A percentile compares a stretch with the other conserved stretches of the same genome.
Evolutionary conservation across 495 filamentous ascomycete genomes (phyloP).

Genomic region (Rusavskia elegans): DNA sequence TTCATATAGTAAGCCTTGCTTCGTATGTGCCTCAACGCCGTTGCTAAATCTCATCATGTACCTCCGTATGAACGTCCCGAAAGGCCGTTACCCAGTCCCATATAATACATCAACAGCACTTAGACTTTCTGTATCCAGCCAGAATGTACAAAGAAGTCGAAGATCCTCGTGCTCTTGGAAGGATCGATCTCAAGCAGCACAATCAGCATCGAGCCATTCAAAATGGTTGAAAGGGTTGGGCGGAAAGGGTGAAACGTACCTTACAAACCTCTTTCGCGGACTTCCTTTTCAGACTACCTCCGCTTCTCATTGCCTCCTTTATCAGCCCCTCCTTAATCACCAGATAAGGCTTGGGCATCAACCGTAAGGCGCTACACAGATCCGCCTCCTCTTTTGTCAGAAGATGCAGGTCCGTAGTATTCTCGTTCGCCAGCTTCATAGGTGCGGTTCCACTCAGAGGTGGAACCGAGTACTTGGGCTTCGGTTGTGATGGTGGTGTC

Average conservation of each 20-base stretch:
- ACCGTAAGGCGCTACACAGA: conserved; percentile 62
- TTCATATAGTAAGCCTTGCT: too few relatives aligned
- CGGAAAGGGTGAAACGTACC: conserved; percentile 21
- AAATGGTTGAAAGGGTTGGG: not conserved
- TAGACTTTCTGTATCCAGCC: conserved; percentile 76
- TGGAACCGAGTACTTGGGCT: conserved; percentile 29
- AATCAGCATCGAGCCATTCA: conserved; percentile 2
- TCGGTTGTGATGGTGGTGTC: conserved; percentile 17
- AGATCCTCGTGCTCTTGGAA: conserved; percentile 54
- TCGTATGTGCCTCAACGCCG: too few relatives aligned
- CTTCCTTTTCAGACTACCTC: conserved; percentile 82
- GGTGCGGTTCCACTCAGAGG: conserved; percentile 42
- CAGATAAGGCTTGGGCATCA: conserved; percentile 86
- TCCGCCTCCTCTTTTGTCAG: conserved; percentile 73
- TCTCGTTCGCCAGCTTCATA: conserved; percentile 57
- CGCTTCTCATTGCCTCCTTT: conserved; percentile 75
- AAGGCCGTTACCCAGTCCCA: too few relatives aligned
- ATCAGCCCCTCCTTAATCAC: conserved; percentile 83
- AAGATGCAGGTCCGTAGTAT: conserved; percentile 68
- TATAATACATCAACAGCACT: not conserved
- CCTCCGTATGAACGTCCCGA: too few relatives aligned
- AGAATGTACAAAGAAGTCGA: conserved; percentile 84
- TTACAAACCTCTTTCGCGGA: conserved; percentile 56
- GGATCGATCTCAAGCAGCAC: conserved; percentile 37
- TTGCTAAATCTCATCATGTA: too few relatives aligned